Percentiles rank a stretch among this genome's conserved stretches.
phyloP scores from a whole-genome alignment of 805 yeast genomes.

The Candida nemodendra region DNA sequence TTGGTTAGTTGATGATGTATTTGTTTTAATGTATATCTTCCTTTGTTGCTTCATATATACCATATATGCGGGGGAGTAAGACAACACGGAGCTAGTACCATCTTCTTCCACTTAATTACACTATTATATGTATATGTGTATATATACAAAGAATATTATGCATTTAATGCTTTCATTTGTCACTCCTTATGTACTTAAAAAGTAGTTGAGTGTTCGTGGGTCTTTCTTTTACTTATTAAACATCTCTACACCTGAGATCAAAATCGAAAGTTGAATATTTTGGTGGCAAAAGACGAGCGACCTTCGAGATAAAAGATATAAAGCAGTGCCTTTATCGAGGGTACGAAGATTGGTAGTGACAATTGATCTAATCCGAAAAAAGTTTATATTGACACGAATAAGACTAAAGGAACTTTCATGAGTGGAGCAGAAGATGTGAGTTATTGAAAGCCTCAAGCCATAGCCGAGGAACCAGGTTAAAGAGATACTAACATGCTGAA shows the following conservation, averaged over 20 bases:
- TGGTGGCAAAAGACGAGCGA: constrained; percentile 17
- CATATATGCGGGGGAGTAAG: background rate
- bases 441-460: too few relatives aligned
- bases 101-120: background rate
- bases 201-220: too few relatives aligned
- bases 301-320: background rate
- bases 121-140: constrained; percentile 4
- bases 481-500: too few relatives aligned
- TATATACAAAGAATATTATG: constrained; percentile 5
- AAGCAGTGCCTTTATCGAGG: too few relatives aligned
- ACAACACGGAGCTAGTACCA: constrained; percentile 2
- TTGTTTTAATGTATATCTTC: constrained; percentile 7
- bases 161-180: constrained; percentile 9
- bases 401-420: constrained; percentile 3
- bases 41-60: constrained; percentile 2
- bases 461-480: too few relatives aligned
- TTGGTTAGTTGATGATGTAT: constrained; percentile 8
- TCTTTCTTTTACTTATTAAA: background rate
- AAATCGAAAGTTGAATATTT: background rate
- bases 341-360: too few relatives aligned
- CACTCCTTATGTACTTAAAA: background rate
- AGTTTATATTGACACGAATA: background rate
- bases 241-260: constrained; percentile 6
- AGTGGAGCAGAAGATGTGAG: constrained; percentile 22
- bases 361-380: too few relatives aligned